phyloP scores from a whole-genome alignment of 2,329 filamentous ascomycete genomes.

The Cadophora gregata region DNA sequence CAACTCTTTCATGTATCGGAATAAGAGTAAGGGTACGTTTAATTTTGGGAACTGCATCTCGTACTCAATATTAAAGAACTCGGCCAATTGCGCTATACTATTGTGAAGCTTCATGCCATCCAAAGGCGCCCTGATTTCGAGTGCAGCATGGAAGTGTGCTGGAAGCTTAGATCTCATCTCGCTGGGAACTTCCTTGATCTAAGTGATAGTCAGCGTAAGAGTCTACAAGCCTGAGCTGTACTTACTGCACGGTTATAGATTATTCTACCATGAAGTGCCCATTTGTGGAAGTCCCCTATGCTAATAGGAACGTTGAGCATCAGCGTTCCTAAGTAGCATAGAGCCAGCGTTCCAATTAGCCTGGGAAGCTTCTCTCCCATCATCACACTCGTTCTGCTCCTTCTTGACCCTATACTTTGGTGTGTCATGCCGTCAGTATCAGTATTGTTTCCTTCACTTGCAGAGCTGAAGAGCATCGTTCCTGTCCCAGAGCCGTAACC shows the following conservation, averaged over 20 bases:
- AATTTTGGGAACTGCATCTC: slow-evolving; percentile 74
- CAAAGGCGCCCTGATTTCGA: slow-evolving; percentile 59
- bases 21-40: slow-evolving; percentile 71
- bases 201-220: background rate
- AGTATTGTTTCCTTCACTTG: slow-evolving; percentile 46
- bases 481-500: slow-evolving; percentile 44
- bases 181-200: slow-evolving; percentile 64
- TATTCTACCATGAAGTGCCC: slow-evolving; percentile 71
- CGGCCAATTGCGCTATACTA: slow-evolving; percentile 64
- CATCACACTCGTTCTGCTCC: slow-evolving; percentile 33
- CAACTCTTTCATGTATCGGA: slow-evolving; percentile 73
- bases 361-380: slow-evolving; percentile 57
- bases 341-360: slow-evolving; percentile 74
- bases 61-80: slow-evolving; percentile 71
- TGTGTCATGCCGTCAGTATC: slow-evolving; percentile 43
- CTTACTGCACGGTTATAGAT: slow-evolving; percentile 73
- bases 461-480: slow-evolving; percentile 44
- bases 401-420: slow-evolving; percentile 55
- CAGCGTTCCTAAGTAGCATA: slow-evolving; percentile 81
- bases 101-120: slow-evolving; percentile 66
- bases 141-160: slow-evolving; percentile 60
- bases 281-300: slow-evolving; percentile 73
- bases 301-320: slow-evolving; percentile 79
- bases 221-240: slow-evolving; percentile 18
- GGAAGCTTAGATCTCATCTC: slow-evolving; percentile 71